A percentile compares a stretch with the other conserved stretches of the same genome.
Evolutionary conservation across 805 yeast genomes (phyloP).

Genomic region (Ogataea paraovalis): DNA sequence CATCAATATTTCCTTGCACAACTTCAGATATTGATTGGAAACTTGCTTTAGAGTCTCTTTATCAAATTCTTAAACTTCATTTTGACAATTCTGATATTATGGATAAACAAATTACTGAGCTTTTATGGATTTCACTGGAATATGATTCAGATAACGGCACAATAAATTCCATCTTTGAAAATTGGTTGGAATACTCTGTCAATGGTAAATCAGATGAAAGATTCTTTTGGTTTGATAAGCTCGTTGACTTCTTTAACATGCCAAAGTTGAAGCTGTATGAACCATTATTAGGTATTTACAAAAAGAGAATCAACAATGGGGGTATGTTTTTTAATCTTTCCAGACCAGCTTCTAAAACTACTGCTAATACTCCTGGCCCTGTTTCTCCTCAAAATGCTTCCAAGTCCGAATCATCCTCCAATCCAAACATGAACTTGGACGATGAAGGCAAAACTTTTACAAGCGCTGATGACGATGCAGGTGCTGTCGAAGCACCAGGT

Average conservation of each 20-base stretch:
- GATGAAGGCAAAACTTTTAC: conserved; percentile 22
- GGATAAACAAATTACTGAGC: conserved; percentile 16
- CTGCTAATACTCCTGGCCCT: not conserved
- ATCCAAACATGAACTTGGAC: conserved; percentile 14
- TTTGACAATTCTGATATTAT: conserved; percentile 8
- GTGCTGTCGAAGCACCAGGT: not conserved
- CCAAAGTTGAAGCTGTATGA: conserved; percentile 22
- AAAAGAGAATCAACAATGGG: conserved; percentile 27
- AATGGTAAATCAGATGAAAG: conserved; percentile 13
- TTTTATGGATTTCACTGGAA: conserved; percentile 34
- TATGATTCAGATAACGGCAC: conserved; percentile 19
- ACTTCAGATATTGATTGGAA: conserved; percentile 27
- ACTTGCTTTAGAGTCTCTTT: conserved; percentile 26
- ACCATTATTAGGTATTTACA: conserved; percentile 22
- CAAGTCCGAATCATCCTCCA: not conserved
- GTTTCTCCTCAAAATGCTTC: conserved; percentile 4
- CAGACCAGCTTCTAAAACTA: conserved; percentile 1
- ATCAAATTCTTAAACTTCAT: conserved; percentile 28
- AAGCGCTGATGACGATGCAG: conserved; percentile 15
- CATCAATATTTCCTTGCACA: conserved; percentile 31
- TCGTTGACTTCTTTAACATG: conserved; percentile 24
- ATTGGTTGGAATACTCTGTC: conserved; percentile 20
- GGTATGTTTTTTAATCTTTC: conserved; percentile 27
- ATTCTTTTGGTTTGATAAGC: conserved; percentile 26
- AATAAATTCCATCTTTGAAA: conserved; percentile 18